Conservation (phyloP, 805 yeast genomes). For the Maudiozyma turicensis region DNA sequence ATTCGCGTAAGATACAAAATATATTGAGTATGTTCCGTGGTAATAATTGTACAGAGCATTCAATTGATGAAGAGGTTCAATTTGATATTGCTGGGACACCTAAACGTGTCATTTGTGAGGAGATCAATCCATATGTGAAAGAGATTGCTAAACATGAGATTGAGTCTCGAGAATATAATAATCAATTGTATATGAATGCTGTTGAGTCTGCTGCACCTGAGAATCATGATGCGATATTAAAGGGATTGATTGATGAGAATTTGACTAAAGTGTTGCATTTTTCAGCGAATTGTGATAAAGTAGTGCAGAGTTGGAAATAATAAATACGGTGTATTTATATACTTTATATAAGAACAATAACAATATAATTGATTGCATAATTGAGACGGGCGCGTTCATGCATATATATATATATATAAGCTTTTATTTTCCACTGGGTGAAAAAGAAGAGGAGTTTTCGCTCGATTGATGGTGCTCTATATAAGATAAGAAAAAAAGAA, state of each 20-base stretch:
- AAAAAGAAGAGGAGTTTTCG: too few species aligned
- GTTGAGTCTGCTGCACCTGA: conserved; percentile 9
- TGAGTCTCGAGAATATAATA: conserved; percentile 11
- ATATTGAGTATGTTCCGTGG: conserved; percentile 18
- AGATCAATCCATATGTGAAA: conserved; percentile 18
- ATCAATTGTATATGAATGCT: conserved; percentile 7
- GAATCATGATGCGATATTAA: conserved; percentile 13
- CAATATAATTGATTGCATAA: not conserved
- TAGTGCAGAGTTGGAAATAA: conserved; percentile 16
- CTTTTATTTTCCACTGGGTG: too few species aligned
- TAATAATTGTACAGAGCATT: not conserved
- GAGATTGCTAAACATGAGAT: conserved; percentile 21
- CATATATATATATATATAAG: too few species aligned
- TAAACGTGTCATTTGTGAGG: conserved; percentile 8
- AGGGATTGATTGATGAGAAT: conserved; percentile 8
- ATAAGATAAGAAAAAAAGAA: too few species aligned
- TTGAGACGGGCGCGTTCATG: too few species aligned
- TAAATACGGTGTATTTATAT: too few species aligned
- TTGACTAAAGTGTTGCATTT: conserved; percentile 20
- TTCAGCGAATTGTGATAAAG: conserved; percentile 15
- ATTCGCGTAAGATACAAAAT: conserved; percentile 17
- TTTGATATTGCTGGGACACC: conserved; percentile 9
- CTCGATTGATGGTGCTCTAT: too few species aligned
- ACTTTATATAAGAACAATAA: not conserved
- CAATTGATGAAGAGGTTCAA: conserved; percentile 2